Base-by-base conservation (phyloP, 331 rosid species). In the Quercus phellos region DNA sequence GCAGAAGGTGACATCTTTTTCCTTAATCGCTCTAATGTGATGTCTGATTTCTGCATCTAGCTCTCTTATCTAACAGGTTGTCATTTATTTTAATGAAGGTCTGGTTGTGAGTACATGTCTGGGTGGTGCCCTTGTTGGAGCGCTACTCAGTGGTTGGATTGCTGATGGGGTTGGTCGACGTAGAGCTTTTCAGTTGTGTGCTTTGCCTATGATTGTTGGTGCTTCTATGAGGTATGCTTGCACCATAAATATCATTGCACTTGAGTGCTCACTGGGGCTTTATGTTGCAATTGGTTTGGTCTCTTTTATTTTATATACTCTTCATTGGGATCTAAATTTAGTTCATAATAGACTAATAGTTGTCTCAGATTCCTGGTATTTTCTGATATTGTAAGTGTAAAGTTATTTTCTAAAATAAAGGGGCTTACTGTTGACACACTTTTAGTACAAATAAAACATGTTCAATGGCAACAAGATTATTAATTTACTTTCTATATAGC, bases 161-260 rank as follows among this genome's bases (percentile, higher is more conserved):
- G 98, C 97, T 77, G 99, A 94, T 80, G 96, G 91, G 21, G 79
- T 94, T 70, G 99, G 99, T 64, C 98, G 99, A 61, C 97, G 98
- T 4, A 92, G 86, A 87, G 91, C 97, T 83, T 92, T 94, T 88
- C 99, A 92, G 79, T 84, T 94, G 75, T 87, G 85, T 86, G 90
- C 99, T 58, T 76, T 94, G 80, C 98, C 98, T 53, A 92, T 94
- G 97, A 92, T 92, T 78, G 75, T 92, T 24, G 99, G 99, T 78
- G 93, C 99, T 85, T 84, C 76, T 75, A 82, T 91, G 85, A 94
- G 99, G 99, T 83, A 69, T 73, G 85, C 78, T 72, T 67, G 29
- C 51, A 72, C 35, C 80, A 38, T 22, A 70, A 59, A 50, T 53
- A 51, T 29, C 29, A 55, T 34, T 32, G 14, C 24, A 32, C 24